Base-by-base conservation (phyloP, 1,284 basidiomycete genomes). In the Entoloma clypeatum region DNA sequence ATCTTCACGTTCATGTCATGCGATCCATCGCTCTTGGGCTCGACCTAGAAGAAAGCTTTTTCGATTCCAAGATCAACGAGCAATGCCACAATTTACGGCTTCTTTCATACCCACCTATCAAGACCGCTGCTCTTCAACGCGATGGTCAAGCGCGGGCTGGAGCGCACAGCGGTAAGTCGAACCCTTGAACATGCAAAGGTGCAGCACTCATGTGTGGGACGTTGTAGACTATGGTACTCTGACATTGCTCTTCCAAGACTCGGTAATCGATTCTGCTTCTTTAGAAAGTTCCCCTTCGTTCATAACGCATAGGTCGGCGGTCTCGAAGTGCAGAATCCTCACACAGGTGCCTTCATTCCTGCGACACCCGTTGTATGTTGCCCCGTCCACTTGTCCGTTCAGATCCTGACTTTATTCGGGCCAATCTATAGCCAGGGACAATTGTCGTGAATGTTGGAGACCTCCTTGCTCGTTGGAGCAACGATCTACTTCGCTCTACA, bases 371-470 rank as follows among this genome's bases (percentile, higher is more conserved):
- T 90, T 36, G 86, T 89, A 62, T 49, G 80, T 60, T 6, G 27
- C 22, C 7, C 21, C 22, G 42, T 28, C 40, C 16, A 26, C 17
- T 8, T 13, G 36, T 45, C 28, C 2, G 14, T n/a, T 44, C 27
- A n/a, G 13, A 34, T 51, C 13, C 14, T 36, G 28, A 21, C 8
- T 18, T 44, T 44, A 51, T 50, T 27, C 38, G 27, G 47, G 45
- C 13, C 50, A 17, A 24, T 22, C 7, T 19, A 10, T 45, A 90
- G 77, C 77, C 81, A 4, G 86, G 76, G 8, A 89, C 88, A 3
- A 83, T 92, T 41, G 85, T 92, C 21, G 74, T 92, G 38, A 92
- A 92, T 54, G 81, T 87, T 4, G 89, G 86, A 4, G 89, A 92
- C 59, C 72, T 92, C 13, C 71, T 92, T 14, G 75, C 84, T 4